Conservation (phyloP, 2,329 filamentous ascomycete genomes). For the Trichoderma pleuroti region DNA sequence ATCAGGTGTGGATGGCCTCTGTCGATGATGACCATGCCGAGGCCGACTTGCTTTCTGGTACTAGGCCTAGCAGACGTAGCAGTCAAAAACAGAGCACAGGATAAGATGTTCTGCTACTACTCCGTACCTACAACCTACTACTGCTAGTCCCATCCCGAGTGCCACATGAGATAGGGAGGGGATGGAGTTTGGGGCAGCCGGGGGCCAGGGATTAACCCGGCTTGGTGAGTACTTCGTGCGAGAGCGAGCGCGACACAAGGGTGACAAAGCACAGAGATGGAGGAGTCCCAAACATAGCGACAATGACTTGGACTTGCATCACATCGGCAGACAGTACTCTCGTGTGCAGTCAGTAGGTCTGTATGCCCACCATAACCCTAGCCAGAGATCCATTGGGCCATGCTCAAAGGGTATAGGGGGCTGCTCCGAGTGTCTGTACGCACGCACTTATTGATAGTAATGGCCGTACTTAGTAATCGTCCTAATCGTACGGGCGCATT, state of each 20-base stretch:
- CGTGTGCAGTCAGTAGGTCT: not conserved
- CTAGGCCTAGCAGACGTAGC: not conserved
- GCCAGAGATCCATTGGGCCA: slow-evolving; percentile 9
- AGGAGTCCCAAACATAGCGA: slow-evolving; percentile 6
- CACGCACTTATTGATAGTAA: slow-evolving; percentile 5
- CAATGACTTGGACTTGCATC: slow-evolving; percentile 17
- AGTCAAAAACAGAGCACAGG: slow-evolving; percentile 6
- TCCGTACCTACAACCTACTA: not conserved
- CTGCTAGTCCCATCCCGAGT: slow-evolving; percentile 16
- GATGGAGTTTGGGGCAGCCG: slow-evolving; percentile 1
- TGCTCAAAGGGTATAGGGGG: slow-evolving; percentile 7
- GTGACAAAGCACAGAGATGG: slow-evolving; percentile 16
- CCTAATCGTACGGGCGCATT: slow-evolving; percentile 7
- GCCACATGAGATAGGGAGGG: slow-evolving; percentile 17
- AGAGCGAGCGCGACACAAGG: slow-evolving; percentile 2
- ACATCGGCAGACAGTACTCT: not conserved
- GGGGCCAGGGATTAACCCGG: slow-evolving; percentile 11
- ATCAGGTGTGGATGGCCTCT: slow-evolving; percentile 12
- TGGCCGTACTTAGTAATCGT: not conserved
- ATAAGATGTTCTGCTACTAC: slow-evolving; percentile 1
- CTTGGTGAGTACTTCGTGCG: not conserved
- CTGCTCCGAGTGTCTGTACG: not conserved
- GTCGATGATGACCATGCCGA: slow-evolving; percentile 12
- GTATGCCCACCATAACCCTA: slow-evolving; percentile 8
- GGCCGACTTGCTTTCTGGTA: slow-evolving; percentile 4